Conservation (phyloP, 345 rosid genomes). For the Geranium brycei region DNA sequence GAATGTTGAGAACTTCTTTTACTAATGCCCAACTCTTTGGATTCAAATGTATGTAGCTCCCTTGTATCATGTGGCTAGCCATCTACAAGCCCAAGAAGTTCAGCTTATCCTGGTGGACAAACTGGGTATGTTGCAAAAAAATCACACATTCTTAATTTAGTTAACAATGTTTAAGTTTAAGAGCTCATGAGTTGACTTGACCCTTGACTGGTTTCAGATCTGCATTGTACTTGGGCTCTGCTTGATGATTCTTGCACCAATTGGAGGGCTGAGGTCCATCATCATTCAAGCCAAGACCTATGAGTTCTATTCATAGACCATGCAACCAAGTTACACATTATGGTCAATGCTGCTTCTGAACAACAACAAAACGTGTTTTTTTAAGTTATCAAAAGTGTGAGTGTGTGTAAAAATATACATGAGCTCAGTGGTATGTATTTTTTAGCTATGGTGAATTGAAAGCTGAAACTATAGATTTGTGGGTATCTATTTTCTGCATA, state of each 20-base stretch:
- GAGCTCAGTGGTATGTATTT: too few relatives aligned
- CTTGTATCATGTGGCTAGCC: constrained; percentile 68
- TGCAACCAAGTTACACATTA: neutral
- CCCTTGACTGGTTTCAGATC: constrained; percentile 27
- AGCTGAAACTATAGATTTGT: too few relatives aligned
- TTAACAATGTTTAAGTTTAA: neutral
- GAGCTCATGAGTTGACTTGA: neutral
- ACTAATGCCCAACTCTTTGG: too few relatives aligned
- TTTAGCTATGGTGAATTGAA: too few relatives aligned
- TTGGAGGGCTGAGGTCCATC: constrained; percentile 69
- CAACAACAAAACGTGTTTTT: neutral
- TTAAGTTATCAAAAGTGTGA: neutral
- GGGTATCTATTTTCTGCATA: too few relatives aligned
- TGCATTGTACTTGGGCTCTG: constrained; percentile 50
- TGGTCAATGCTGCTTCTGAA: neutral
- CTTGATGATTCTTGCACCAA: constrained; percentile 57
- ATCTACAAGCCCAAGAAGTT: constrained; percentile 57
- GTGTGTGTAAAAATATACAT: too few relatives aligned
- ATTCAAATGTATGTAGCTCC: constrained; percentile 29
- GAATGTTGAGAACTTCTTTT: too few relatives aligned
- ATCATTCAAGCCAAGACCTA: constrained; percentile 42
- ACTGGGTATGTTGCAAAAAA: constrained; percentile 39
- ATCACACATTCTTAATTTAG: neutral
- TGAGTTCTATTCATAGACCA: constrained; percentile 40
- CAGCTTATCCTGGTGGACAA: constrained; percentile 53